Evolutionary conservation across 176 grass and related monocot species (phyloP).

Genomic region (Phoenix roebelenii): DNA sequence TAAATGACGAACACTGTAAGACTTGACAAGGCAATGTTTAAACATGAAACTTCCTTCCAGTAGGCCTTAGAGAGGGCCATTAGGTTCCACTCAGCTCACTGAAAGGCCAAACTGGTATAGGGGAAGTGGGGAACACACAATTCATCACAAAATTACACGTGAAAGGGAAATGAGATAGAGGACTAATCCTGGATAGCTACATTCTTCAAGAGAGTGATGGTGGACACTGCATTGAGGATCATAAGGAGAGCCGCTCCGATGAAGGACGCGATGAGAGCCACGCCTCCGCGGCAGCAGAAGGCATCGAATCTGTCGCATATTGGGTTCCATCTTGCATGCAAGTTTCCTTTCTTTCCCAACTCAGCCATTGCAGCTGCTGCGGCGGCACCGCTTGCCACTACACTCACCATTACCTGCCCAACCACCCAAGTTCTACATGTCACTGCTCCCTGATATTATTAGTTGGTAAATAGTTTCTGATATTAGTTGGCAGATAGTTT

Average conservation of each 20-base stretch:
- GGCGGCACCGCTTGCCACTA: constrained; percentile 49
- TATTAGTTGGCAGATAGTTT: too few relatives aligned
- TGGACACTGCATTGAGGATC: constrained; percentile 36
- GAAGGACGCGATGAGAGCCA: constrained; percentile 45
- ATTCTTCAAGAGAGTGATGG: constrained; percentile 14
- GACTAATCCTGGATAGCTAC: constrained; percentile 24
- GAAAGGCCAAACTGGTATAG: too few relatives aligned
- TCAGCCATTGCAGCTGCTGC: constrained; percentile 52
- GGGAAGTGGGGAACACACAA: too few relatives aligned
- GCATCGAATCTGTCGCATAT: constrained; percentile 60
- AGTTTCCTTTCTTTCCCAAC: constrained; percentile 73
- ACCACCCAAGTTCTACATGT: not conserved
- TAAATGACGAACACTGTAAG: too few relatives aligned
- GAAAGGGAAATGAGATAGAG: constrained; percentile 3
- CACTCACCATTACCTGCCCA: constrained; percentile 41
- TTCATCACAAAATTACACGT: too few relatives aligned
- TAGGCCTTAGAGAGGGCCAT: too few relatives aligned
- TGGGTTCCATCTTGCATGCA: constrained; percentile 74
- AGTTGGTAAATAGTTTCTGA: too few relatives aligned
- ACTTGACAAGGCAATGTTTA: too few relatives aligned
- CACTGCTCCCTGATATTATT: too few relatives aligned
- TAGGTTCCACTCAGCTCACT: too few relatives aligned
- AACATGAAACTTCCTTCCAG: too few relatives aligned
- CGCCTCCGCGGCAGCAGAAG: constrained; percentile 59
- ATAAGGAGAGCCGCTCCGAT: constrained; percentile 38